Conservation (phyloP, 306 rosid species). For the Castanea mollissima region DNA sequence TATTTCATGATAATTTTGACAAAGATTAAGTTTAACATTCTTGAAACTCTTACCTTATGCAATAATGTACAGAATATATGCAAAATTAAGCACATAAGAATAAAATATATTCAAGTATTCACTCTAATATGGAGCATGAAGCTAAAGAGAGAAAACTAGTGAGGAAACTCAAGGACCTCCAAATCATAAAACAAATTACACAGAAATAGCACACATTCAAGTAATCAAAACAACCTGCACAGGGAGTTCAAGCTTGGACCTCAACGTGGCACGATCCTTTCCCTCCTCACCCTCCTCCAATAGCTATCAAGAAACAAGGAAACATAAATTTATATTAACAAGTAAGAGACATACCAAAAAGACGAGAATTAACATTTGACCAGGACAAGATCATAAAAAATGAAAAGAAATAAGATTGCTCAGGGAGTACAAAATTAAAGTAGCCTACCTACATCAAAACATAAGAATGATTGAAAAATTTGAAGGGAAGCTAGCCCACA, state of each 20-base stretch:
- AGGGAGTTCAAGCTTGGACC: conserved; percentile 98
- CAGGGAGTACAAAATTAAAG: not conserved
- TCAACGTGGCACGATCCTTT: conserved; percentile 80
- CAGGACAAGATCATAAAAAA: not conserved
- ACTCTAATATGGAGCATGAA: not conserved
- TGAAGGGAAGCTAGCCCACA: not conserved
- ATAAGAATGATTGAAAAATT: not conserved
- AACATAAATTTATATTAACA: conserved; percentile 14
- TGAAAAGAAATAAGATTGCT: not conserved
- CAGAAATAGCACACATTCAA: conserved; percentile 5
- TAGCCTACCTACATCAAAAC: not conserved
- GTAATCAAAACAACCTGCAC: conserved; percentile 75
- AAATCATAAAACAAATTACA: conserved; percentile 14
- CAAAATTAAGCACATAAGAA: not conserved
- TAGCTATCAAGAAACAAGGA: conserved; percentile 46
- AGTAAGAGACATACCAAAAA: conserved; percentile 15
- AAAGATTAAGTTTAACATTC: not conserved
- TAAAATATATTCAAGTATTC: not conserved
- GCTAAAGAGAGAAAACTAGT: conserved; percentile 6
- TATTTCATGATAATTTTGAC: not conserved
- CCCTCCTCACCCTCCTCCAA: conserved; percentile 98
- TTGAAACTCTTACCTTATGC: not conserved
- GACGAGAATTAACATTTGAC: conserved; percentile 9
- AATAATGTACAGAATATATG: not conserved
- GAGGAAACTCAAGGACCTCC: conserved; percentile 5